These are phyloP conservation scores for Calonectria naviculata DNA, from an alignment of 2,329 filamentous ascomycete genomes.

Conservation along the genomic window DNA sequence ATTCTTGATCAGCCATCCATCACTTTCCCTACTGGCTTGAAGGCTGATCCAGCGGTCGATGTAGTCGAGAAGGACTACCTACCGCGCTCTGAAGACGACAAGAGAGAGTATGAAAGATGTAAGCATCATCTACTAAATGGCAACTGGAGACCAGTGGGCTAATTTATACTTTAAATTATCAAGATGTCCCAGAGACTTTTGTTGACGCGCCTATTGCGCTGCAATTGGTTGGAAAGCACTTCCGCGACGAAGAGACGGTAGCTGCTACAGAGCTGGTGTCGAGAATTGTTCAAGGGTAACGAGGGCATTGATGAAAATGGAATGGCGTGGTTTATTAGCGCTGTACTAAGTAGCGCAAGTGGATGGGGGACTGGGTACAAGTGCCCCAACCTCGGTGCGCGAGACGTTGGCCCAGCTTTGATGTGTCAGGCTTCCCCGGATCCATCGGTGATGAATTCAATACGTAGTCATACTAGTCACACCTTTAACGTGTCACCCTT, in stretches of 20 bases:
- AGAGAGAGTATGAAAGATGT: background rate
- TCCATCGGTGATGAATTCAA: background rate
- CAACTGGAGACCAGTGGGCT: background rate
- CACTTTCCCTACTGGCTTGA: conserved; percentile 40
- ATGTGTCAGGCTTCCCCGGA: background rate
- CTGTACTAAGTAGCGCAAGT: background rate
- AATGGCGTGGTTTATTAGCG: background rate
- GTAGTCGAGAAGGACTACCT: conserved; percentile 15
- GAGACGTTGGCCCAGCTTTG: background rate
- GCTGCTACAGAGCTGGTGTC: conserved; percentile 26
- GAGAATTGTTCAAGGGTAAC: conserved; percentile 4
- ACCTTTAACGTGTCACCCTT: background rate
- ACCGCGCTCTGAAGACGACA: background rate
- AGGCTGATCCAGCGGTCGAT: conserved; percentile 10
- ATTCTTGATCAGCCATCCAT: conserved; percentile 43
- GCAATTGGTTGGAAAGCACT: conserved; percentile 38
- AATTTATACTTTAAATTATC: background rate
- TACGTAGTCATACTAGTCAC: too few species aligned
- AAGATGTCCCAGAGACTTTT: conserved; percentile 18
- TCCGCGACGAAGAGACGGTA: conserved; percentile 33
- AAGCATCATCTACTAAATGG: background rate
- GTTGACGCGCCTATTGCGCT: conserved; percentile 28
- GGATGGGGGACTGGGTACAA: background rate
- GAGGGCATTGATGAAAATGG: background rate
- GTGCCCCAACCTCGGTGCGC: background rate